Evolutionary conservation across 1,139 yeast genomes (phyloP), one percentile per base, ranked within the genome.

Genomic region (Ogataea hybrid): DNA sequence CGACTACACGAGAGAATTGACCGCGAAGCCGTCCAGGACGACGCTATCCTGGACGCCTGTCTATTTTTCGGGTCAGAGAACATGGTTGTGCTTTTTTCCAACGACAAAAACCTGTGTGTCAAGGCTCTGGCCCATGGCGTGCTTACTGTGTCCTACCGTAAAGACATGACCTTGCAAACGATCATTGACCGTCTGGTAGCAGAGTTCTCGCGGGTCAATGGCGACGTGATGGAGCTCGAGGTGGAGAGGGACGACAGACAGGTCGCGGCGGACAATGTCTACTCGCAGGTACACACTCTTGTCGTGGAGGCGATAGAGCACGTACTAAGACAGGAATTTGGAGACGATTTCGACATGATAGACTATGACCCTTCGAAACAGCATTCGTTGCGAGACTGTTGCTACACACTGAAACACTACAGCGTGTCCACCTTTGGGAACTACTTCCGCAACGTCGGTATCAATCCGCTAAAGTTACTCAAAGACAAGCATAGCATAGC

Each of bases 31-130:
- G 48, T 47, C 0, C 83, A 85, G 43, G 97, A 90, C 59, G 95
- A 89, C 54, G 75, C 95, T 0, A 89, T 90, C 47, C 63, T 89
- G 28, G 97, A 90, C 62, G 88, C 96, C 59, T 84, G 95, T 54
- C 56, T 84, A 22, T 89, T 73, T 57, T 80, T 81, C 47, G 71
- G 75, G 48, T 59, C 41, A 47, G 61, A 56, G 14, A 67, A 71
- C 32, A 65, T 87, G 38, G 83, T 83, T 5, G 74, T 88, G 5
- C 62, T 86, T 25, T 56, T 88, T 40, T 83, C 96, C 0, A 85
- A 89, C 59, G 97, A 90, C 59, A 83, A 81, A 52, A 89, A 89
- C 58, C 67, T 90, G 16, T 87, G 96, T 59, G 63, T 77, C 48
- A 85, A 84, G 59, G 95, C 96, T 0, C 66, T 89, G 40, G 62